phyloP scores from a whole-genome alignment of 2,329 filamentous ascomycete species.

The Madurella mycetomatis region DNA sequence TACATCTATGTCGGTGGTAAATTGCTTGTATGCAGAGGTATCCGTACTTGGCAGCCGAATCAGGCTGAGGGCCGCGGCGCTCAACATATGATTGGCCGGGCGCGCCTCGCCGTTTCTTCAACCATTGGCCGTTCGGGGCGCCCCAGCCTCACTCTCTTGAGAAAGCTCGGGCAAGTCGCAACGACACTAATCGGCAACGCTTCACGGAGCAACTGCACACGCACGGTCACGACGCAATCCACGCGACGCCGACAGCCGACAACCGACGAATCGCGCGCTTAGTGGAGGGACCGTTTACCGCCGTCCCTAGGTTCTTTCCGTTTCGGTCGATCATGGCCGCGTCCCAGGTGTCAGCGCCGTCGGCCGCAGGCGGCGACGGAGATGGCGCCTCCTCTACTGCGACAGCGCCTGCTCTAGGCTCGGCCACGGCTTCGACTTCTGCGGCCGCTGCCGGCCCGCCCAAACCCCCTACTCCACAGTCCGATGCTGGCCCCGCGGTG shows the following conservation, averaged over 20 bases:
- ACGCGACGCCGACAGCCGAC: not conserved
- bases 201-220: no score
- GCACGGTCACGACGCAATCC: no score
- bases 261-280: not conserved
- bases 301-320: slow-evolving; percentile 12
- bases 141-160: slow-evolving; percentile 11
- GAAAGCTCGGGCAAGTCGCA: not conserved
- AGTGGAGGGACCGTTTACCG: not conserved
- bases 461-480: slow-evolving; percentile 25
- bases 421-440: slow-evolving; percentile 6
- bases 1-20: not conserved
- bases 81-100: slow-evolving; percentile 14
- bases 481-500: slow-evolving; percentile 14
- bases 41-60: no score
- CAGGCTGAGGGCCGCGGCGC: not conserved
- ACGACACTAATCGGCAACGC: no score
- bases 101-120: slow-evolving; percentile 21
- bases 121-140: slow-evolving; percentile 3
- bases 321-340: slow-evolving; percentile 38
- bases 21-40: no score
- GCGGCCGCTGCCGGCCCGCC: slow-evolving; percentile 14
- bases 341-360: slow-evolving; percentile 36
- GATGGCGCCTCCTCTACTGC: slow-evolving; percentile 13
- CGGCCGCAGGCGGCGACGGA: slow-evolving; percentile 21
- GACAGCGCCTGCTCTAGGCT: slow-evolving; percentile 9